Evolutionary conservation across 2,329 filamentous ascomycete species (phyloP).

Genomic region (Penicillium sp.): DNA sequence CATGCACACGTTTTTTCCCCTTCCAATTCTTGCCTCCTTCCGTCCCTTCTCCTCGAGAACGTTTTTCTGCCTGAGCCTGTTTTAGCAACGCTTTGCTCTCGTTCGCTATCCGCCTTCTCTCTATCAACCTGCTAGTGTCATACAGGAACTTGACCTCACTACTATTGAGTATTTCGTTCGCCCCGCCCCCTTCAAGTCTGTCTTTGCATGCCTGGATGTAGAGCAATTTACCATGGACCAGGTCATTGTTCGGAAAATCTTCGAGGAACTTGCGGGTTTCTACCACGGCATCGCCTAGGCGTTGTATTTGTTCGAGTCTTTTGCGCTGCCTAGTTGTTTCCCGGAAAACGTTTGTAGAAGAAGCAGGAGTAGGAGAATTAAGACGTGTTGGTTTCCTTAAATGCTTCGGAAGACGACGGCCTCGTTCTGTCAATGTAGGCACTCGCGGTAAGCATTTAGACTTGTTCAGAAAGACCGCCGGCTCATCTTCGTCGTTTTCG

Average conservation of each 20-base stretch:
- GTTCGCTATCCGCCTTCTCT: background rate
- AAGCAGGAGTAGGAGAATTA: background rate
- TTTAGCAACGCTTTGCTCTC: background rate
- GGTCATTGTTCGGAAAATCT: background rate
- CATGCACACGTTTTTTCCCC: background rate
- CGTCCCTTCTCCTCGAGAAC: background rate
- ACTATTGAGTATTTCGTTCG: background rate
- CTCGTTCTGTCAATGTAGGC: background rate
- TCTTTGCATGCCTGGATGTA: background rate
- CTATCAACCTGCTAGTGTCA: background rate
- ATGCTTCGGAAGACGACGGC: background rate
- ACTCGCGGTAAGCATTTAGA: background rate
- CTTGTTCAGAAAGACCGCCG: background rate
- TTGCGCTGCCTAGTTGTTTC: background rate
- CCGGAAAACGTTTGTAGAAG: background rate
- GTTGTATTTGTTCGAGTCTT: background rate
- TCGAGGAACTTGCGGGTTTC: background rate
- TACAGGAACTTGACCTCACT: background rate
- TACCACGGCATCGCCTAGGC: background rate
- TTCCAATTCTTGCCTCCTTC: background rate
- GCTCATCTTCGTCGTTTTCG: background rate
- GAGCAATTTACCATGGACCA: background rate
- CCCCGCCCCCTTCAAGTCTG: background rate
- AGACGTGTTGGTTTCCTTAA: background rate
- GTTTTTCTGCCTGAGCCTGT: background rate